Conservation (phyloP, 352 stramenopile genomes). For the Globisporangium radiosum region DNA sequence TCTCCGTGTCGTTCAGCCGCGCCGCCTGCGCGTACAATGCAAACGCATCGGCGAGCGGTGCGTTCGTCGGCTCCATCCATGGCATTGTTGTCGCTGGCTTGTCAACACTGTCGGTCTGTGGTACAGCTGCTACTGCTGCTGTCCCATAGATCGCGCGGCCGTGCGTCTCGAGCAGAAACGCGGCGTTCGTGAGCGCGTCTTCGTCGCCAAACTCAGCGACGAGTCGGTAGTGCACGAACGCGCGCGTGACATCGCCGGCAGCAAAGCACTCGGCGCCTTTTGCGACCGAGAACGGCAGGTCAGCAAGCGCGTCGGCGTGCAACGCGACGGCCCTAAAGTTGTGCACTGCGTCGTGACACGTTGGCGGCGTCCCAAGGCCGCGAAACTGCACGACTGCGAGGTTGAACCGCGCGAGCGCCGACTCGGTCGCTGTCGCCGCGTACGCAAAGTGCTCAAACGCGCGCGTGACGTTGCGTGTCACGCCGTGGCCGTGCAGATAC, state of each 20-base stretch:
- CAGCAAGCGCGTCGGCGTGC: slow-evolving; percentile 34
- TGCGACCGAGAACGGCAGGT: slow-evolving; percentile 57
- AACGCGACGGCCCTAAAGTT: slow-evolving; percentile 65
- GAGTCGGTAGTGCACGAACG: slow-evolving; percentile 65
- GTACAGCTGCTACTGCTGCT: neutral
- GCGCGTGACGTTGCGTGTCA: slow-evolving; percentile 29
- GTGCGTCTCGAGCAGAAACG: slow-evolving; percentile 61
- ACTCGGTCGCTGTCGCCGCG: slow-evolving; percentile 38
- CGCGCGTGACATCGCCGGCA: slow-evolving; percentile 51
- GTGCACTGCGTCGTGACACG: slow-evolving; percentile 36
- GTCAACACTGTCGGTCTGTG: slow-evolving; percentile 2
- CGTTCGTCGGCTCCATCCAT: slow-evolving; percentile 24
- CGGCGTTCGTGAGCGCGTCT: slow-evolving; percentile 59
- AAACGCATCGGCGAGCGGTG: slow-evolving; percentile 40
- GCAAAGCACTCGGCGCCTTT: slow-evolving; percentile 63
- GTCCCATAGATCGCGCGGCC: slow-evolving; percentile 28
- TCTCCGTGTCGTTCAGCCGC: slow-evolving; percentile 63
- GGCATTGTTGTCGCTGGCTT: slow-evolving; percentile 2
- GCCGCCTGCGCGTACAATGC: slow-evolving; percentile 45
- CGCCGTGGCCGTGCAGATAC: slow-evolving; percentile 57
- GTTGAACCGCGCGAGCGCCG: slow-evolving; percentile 58
- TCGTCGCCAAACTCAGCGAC: slow-evolving; percentile 57
- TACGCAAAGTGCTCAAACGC: slow-evolving; percentile 60
- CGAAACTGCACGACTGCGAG: slow-evolving; percentile 71
- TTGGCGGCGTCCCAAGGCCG: slow-evolving; percentile 40